These are phyloP conservation scores for Drechslerella coelobrocha DNA, from an alignment of 2,329 filamentous ascomycete species.

Conservation along the genomic window DNA sequence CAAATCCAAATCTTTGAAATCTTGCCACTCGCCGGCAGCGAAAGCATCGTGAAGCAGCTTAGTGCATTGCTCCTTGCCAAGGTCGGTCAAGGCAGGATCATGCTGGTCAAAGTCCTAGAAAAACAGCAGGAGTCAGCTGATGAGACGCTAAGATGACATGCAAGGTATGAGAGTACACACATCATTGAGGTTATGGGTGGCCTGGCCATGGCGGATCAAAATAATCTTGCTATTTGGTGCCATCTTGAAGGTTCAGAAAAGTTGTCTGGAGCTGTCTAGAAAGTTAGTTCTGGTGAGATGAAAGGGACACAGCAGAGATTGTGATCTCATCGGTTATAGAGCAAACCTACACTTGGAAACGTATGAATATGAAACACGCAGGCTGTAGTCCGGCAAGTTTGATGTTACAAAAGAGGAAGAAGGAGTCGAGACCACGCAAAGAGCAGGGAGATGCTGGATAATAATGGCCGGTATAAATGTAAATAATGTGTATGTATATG, in stretches of 20 bases:
- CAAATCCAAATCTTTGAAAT: constrained; percentile 31
- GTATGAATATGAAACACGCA: no score
- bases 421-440: no score
- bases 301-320: no score
- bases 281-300: neutral
- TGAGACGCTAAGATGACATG: neutral
- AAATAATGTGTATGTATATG: no score
- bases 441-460: no score
- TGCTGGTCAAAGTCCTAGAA: constrained; percentile 45
- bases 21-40: constrained; percentile 31
- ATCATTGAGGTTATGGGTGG: constrained; percentile 41
- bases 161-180: constrained; percentile 13
- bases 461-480: no score
- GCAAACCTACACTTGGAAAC: no score
- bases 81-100: constrained; percentile 33
- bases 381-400: no score
- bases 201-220: constrained; percentile 45
- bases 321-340: no score
- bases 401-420: no score
- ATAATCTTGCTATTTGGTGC: constrained; percentile 42
- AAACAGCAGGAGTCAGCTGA: neutral
- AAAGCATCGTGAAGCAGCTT: constrained; percentile 38
- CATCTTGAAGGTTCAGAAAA: constrained; percentile 21
- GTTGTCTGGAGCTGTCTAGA: neutral
- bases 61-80: constrained; percentile 39